phyloP scores from a whole-genome alignment of 192 early-diverging fungal species.

The Gonapodya prolifera region DNA sequence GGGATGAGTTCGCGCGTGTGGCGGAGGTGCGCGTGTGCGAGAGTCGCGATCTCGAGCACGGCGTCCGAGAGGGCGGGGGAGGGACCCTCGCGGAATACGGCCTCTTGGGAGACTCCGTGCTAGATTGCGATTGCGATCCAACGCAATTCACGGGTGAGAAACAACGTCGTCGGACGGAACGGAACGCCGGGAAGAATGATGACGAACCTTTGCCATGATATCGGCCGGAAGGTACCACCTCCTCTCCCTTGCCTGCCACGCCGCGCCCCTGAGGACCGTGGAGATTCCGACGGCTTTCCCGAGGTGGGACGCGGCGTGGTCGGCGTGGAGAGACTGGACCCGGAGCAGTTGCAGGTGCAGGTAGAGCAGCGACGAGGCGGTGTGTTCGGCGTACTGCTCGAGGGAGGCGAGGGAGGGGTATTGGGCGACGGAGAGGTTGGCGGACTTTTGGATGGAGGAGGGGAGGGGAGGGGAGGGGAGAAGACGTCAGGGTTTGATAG shows the following conservation, averaged over 20 bases:
- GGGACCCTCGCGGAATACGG: slow-evolving; percentile 45
- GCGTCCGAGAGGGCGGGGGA: slow-evolving; percentile 55
- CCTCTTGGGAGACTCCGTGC: slow-evolving; percentile 66
- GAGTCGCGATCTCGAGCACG: slow-evolving; percentile 76
- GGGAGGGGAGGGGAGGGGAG: background rate
- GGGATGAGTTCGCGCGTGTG: slow-evolving; percentile 50
- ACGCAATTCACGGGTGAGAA: slow-evolving; percentile 5
- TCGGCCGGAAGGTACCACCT: slow-evolving; percentile 63
- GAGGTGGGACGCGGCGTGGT: slow-evolving; percentile 81
- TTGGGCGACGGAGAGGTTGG: slow-evolving; percentile 41
- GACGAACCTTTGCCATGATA: slow-evolving; percentile 57
- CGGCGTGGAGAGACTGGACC: slow-evolving; percentile 62
- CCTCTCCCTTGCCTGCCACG: slow-evolving; percentile 53
- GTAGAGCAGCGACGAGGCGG: slow-evolving; percentile 74
- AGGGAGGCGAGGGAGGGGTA: slow-evolving; percentile 62
- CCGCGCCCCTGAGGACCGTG: slow-evolving; percentile 58
- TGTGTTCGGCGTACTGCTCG: slow-evolving; percentile 81
- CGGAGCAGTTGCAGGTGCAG: slow-evolving; percentile 78
- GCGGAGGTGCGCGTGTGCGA: slow-evolving; percentile 61
- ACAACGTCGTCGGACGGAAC: slow-evolving; percentile 1
- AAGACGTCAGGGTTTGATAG: background rate
- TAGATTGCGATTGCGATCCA: too few relatives aligned
- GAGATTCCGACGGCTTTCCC: slow-evolving; percentile 80
- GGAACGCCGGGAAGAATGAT: background rate
- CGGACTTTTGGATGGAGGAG: slow-evolving; percentile 20